Evolutionary conservation across 208 protist genomes (phyloP).

Genomic region (Acanthamoeba triangularis): DNA sequence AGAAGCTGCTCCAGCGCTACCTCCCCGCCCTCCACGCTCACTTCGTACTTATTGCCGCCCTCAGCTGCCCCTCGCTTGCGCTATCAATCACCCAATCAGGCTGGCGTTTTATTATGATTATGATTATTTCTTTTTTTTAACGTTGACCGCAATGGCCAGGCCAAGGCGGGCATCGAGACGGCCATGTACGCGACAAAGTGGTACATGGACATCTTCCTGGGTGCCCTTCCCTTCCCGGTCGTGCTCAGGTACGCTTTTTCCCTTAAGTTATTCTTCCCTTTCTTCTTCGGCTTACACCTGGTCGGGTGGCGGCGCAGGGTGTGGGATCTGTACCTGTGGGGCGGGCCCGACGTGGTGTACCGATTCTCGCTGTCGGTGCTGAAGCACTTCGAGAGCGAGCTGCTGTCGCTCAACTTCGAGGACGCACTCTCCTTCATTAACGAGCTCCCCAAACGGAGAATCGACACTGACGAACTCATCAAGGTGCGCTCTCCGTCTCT

Average conservation of each 20-base stretch:
- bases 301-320: neutral
- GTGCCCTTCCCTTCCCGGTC: constrained; percentile 15
- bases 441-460: neutral
- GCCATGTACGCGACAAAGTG: constrained; percentile 21
- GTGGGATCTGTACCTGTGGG: constrained; percentile 45
- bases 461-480: neutral
- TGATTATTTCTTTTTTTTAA: too few relatives aligned
- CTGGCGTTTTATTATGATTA: too few relatives aligned
- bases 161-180: neutral
- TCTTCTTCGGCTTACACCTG: too few relatives aligned
- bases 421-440: constrained; percentile 14
- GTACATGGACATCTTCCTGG: constrained; percentile 57
- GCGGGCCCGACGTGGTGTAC: constrained; percentile 3
- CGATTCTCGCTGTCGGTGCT: neutral
- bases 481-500: neutral
- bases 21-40: neutral
- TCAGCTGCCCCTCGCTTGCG: neutral
- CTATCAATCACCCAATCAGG: too few relatives aligned
- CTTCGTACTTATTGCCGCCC: neutral
- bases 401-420: neutral
- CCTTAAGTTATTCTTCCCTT: neutral
- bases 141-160: neutral
- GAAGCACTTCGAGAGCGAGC: constrained; percentile 3
- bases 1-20: constrained; percentile 8
- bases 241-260: neutral